A percentile compares a stretch with the other conserved stretches of the same genome.
phyloP scores from a whole-genome alignment of 208 protist species.

The Crithidia brevicula region DNA sequence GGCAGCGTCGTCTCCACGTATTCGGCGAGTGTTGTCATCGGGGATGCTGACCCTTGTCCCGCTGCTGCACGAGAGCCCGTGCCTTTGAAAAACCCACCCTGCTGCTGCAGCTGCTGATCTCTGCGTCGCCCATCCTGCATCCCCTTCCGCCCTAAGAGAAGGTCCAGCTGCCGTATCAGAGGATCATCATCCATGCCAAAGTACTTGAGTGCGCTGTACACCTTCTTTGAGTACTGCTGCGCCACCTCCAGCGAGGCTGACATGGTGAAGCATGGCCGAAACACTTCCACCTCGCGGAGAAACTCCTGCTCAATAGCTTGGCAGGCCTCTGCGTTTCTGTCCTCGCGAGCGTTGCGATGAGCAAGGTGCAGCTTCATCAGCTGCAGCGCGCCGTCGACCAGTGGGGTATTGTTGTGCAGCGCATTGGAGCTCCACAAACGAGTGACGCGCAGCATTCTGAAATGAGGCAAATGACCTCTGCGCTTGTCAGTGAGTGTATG shows the following conservation, averaged over 20 bases:
- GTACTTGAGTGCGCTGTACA: slow-evolving; percentile 75
- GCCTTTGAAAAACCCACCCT: slow-evolving; percentile 46
- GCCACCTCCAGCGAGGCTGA: slow-evolving; percentile 70
- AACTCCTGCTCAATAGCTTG: slow-evolving; percentile 82
- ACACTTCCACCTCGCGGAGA: slow-evolving; percentile 74
- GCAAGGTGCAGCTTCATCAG: slow-evolving; percentile 86
- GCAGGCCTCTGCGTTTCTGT: slow-evolving; percentile 63
- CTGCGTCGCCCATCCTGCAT: slow-evolving; percentile 49
- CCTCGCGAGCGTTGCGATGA: slow-evolving; percentile 70
- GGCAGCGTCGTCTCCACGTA: slow-evolving; percentile 65
- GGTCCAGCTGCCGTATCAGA: slow-evolving; percentile 81
- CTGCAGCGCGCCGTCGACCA: slow-evolving; percentile 82
- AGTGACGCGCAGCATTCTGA: slow-evolving; percentile 6
- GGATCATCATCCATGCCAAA: slow-evolving; percentile 85
- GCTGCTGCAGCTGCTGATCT: slow-evolving; percentile 12
- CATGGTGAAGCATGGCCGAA: slow-evolving; percentile 85
- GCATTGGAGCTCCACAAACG: slow-evolving; percentile 37
- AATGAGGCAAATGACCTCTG: too few species aligned
- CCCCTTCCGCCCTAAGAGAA: slow-evolving; percentile 64
- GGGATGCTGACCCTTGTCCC: neutral
- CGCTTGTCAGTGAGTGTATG: too few species aligned
- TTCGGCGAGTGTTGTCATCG: slow-evolving; percentile 44
- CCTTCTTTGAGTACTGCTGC: slow-evolving; percentile 70
- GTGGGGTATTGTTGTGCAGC: slow-evolving; percentile 62
- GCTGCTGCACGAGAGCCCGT: neutral